Evolutionary conservation across 345 rosid genomes (phyloP).

Genomic region (Jatropha curcas): DNA sequence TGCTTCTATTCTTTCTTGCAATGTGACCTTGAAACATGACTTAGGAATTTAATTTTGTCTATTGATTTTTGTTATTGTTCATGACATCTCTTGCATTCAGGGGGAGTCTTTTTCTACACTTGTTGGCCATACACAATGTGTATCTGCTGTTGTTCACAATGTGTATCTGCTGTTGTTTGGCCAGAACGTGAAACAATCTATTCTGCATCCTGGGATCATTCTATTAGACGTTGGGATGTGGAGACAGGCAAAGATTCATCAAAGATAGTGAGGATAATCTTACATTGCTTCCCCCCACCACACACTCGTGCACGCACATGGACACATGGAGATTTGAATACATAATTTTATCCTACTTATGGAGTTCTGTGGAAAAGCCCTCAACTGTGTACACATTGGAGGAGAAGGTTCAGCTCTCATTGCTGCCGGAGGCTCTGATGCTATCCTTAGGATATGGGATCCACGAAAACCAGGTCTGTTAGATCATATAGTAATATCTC

Average conservation of each 20-base stretch:
- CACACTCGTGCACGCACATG: not conserved
- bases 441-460: constrained; percentile 93
- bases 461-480: constrained; percentile 90
- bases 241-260: constrained; percentile 75
- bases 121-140: constrained; percentile 89
- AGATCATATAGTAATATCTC: not conserved
- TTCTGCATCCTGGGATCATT: constrained; percentile 96
- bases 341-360: constrained; percentile 9
- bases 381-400: constrained; percentile 78
- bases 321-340: constrained; percentile 5
- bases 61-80: not conserved
- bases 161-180: constrained; percentile 87
- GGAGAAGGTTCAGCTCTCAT: constrained; percentile 92
- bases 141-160: constrained; percentile 77
- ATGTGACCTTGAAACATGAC: not conserved
- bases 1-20: constrained; percentile 7
- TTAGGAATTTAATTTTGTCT: not conserved
- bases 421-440: constrained; percentile 91
- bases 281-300: constrained; percentile 19
- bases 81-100: constrained; percentile 36
- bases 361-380: constrained; percentile 84
- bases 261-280: constrained; percentile 42
- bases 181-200: constrained; percentile 66
- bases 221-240: constrained; percentile 86
- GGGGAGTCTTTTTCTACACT: constrained; percentile 76